Evolutionary conservation across 2,329 filamentous ascomycete genomes (phyloP), one percentile per base, ranked within the genome.

Genomic region (Trichoderma koningii): DNA sequence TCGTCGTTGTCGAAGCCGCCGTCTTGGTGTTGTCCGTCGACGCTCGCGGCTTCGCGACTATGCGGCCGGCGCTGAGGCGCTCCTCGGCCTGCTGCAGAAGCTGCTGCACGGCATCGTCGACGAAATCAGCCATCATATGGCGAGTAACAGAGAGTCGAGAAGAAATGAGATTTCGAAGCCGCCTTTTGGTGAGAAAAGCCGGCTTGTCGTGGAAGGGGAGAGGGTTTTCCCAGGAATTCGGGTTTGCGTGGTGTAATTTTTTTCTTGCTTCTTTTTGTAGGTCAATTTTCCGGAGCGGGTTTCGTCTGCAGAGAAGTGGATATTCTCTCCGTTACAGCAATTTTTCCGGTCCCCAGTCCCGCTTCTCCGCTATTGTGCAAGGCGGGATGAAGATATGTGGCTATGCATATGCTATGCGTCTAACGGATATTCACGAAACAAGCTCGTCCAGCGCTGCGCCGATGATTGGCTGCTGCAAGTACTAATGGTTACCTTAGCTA

Each of bases 1-100:
- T 34, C 10, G 28, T 28, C 55, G 44, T 48, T 17, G 45, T 55
- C 19, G 55, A 60, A 7, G 63, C 42, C 30, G 55, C 10, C 34
- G 48, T 23, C 12, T 28, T 47, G 48, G 44, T 30, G 30, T 41
- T 30, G 30, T 41, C 55, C 17, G 47, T 60, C 19, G 55, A 60
- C 7, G 63, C 44, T 38, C 12, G 34, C 34, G 17, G 50, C 41
- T 55, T 47, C 7, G 59, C 14, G 12, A 47, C 28, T 53, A 53
- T 34, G 45, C 34, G 14, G 26, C 50, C 57, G 44, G 51, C 34
- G 15, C 52, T 41, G 41, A 68, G 57, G 38, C 69, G 61, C 47
- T 64, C 12, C 63, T 69, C 68, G 12, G 68, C 69, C 19, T 69
- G 60, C 28, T 57, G 62, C 15, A 72, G 67, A 41, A 70, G 64